These are phyloP conservation scores for Fusarium goolgardi DNA, from an alignment of 2,329 filamentous ascomycete species.

Conservation along the genomic window DNA sequence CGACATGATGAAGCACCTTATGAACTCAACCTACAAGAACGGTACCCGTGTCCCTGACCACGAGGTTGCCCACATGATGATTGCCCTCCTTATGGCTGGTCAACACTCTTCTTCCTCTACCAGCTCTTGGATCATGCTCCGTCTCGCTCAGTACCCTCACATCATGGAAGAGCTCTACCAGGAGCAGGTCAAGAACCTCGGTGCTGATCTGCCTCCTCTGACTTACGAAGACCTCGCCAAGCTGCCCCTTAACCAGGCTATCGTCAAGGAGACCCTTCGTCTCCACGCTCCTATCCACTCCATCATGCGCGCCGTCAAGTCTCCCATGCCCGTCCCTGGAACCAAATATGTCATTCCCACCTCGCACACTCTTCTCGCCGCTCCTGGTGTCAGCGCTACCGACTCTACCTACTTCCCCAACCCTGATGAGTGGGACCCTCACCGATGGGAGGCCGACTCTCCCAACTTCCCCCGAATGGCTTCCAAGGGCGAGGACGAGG, in stretches of 20 bases:
- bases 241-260: conserved; percentile 83
- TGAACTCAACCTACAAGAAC: conserved; percentile 87
- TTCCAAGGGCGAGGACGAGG: conserved; percentile 68
- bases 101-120: conserved; percentile 91
- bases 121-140: conserved; percentile 85
- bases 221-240: conserved; percentile 81
- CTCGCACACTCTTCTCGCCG: conserved; percentile 83
- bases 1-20: conserved; percentile 92
- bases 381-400: conserved; percentile 82
- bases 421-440: conserved; percentile 85
- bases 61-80: conserved; percentile 94
- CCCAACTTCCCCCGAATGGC: conserved; percentile 62
- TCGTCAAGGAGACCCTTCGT: conserved; percentile 92
- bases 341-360: conserved; percentile 86
- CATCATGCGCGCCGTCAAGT: conserved; percentile 92
- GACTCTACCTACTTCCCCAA: conserved; percentile 83
- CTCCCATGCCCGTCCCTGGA: conserved; percentile 83
- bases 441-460: conserved; percentile 83
- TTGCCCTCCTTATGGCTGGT: conserved; percentile 90
- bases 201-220: conserved; percentile 78
- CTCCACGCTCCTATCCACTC: conserved; percentile 94
- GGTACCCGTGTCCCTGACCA: conserved; percentile 81
- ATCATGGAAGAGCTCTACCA: conserved; percentile 84
- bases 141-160: conserved; percentile 79
- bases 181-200: conserved; percentile 81